Percentiles rank a stretch among this genome's conserved stretches.
phyloP scores from a whole-genome alignment of 148 eudicot genomes.

The Selenicereus undatus region DNA sequence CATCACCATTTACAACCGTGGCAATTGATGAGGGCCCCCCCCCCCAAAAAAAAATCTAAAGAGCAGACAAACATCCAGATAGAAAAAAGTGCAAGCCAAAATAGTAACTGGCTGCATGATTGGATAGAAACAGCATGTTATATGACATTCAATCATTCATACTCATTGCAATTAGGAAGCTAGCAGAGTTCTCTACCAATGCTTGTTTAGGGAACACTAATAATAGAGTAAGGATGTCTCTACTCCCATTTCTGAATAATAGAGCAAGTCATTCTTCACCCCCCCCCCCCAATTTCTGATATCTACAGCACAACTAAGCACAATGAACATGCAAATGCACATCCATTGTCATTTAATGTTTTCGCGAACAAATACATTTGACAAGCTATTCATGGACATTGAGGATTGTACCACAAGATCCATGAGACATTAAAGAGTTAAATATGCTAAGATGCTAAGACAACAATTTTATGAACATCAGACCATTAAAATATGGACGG shows the following conservation, averaged over 20 bases:
- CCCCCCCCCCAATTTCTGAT: no score
- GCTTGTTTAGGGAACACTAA: neutral
- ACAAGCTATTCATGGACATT: neutral
- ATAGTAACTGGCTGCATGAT: neutral
- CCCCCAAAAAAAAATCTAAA: neutral
- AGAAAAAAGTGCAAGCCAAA: neutral
- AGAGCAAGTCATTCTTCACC: no score
- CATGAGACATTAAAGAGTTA: neutral
- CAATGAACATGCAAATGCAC: slow-evolving; percentile 2
- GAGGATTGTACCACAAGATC: neutral
- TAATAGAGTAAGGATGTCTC: neutral
- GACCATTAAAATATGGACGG: neutral
- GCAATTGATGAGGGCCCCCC: neutral
- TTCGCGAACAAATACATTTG: neutral
- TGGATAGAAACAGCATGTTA: neutral
- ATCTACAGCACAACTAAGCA: neutral
- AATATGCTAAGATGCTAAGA: neutral
- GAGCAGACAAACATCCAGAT: neutral
- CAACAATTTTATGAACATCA: neutral
- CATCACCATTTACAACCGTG: neutral
- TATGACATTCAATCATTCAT: no score
- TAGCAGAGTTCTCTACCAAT: neutral
- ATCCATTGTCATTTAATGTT: neutral
- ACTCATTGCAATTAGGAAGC: neutral
- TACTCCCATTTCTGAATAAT: neutral